Base-by-base conservation (phyloP, 805 yeast species). In the Zygosaccharomyces pseudorouxii region DNA sequence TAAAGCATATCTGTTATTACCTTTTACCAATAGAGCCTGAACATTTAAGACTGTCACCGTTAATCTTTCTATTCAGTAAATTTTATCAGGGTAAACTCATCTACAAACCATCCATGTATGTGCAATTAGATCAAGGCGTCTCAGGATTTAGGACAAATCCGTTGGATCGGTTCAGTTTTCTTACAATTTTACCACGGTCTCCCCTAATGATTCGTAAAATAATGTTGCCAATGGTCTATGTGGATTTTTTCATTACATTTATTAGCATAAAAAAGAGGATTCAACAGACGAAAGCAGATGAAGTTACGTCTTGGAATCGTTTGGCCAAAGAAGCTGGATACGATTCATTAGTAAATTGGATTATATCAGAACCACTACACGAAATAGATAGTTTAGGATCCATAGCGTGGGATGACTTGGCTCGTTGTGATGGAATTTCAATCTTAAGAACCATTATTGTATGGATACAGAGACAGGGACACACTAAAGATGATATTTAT, bases 131-230 rank as follows among this genome's bases (percentile, higher is more conserved):
- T 28, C 52, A 54, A 42, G 49, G 47, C n/a, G 53, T 61, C 9
- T 49, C 55, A 19, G 45, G 42, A 31, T 61, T 62, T 37, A 59
- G 58, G 6, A 55, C 62, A 11, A 63, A 63, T 38, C 67, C 67
- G 2, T 42, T 57, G 36, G 63, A 64, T 49, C 53, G 52, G 30
- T 50, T 58, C 22, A 62, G 67, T 47, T 58, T 87, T 66, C 86
- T 92, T 52, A 87, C 87, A 30, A 81, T 72, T 51, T 86, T 76
- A 67, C 89, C 97, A 58, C 86, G 95, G 1, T 93, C 89, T 2
- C 96, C 97, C 53, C 86, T 82, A 7, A 86, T 87, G 48, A 89
- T 86, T 51, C 96, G 78, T 72, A 92, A 89, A 43, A 48, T 62
- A 6, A 50, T 53, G 30, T 22, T 63, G 12, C 58, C 64, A 6